Evolutionary conservation across 2,329 filamentous ascomycete species (phyloP), one percentile per base, ranked within the genome.

Genomic region (Penicillium sp.): DNA sequence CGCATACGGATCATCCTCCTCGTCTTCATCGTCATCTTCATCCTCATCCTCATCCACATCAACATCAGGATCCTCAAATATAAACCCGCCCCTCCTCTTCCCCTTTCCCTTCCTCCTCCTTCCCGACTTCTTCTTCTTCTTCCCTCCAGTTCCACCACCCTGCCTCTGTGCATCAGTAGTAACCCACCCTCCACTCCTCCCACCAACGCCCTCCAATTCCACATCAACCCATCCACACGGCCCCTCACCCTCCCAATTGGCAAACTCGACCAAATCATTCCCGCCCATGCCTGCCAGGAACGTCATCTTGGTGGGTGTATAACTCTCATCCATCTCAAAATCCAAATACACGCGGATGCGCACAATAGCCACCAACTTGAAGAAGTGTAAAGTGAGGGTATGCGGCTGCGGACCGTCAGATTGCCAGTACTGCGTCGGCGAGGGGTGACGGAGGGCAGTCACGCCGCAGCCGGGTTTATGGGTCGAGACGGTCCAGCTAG

Each of bases 171-270:
- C n/a, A n/a, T n/a, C n/a, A n/a, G n/a, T 31, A 17, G 49, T 32
- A 29, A 67, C 60, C 64, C 63, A 58, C 29, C 62, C 58, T 41
- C 60, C 57, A 54, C 64, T 67, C 48, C 58, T 50, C 59, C 78
- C 72, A 0, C 78, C 82, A 1, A 85, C 83, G 12, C 79, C 78
- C 43, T 75, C 73, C 40, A 87, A 76, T 26, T 87, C 82, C 1
- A 96, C 85, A 65, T 95, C 85, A 48, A 95, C 85, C 93, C 93
- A 98, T 7, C 93, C 93, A 37, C 83, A 79, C 0, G 91, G 91
- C 51, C 82, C 83, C 56, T 83, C 81, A 21, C 95, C 83, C 55
- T 81, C 79, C 76, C 95, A 85, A 22, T 83, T 83, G 2, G 84
- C 83, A 67, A 95, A 97, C 54, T 93, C 86, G 47, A 94, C 85